phyloP scores from a whole-genome alignment of 495 filamentous ascomycete species.

The Articulospora tetracladia region DNA sequence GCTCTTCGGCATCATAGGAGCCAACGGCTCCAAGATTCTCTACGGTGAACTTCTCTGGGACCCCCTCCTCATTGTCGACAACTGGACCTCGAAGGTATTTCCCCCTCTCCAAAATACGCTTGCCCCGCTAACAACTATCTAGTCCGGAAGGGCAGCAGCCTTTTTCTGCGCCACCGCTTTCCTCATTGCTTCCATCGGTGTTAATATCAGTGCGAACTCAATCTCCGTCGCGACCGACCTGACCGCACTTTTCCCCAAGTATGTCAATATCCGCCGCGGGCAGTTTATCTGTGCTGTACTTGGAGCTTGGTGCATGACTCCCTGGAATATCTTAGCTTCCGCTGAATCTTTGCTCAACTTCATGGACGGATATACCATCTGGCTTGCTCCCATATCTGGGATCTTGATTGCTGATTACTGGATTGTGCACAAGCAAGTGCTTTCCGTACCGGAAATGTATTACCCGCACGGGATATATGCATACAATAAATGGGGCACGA shows the following conservation, averaged over 20 bases:
- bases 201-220: constrained; percentile 54
- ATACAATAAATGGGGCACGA: constrained; percentile 43
- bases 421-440: constrained; percentile 51
- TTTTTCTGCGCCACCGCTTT: constrained; percentile 51
- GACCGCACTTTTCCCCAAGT: constrained; percentile 49
- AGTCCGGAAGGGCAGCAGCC: constrained; percentile 35
- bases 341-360: constrained; percentile 55
- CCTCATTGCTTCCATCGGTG: constrained; percentile 49
- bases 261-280: constrained; percentile 54
- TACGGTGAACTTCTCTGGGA: constrained; percentile 28
- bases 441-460: constrained; percentile 55
- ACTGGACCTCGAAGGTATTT: constrained; percentile 17
- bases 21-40: constrained; percentile 24
- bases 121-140: constrained; percentile 10
- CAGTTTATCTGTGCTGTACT: constrained; percentile 45
- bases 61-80: constrained; percentile 28
- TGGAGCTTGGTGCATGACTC: constrained; percentile 47
- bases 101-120: neutral
- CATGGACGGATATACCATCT: constrained; percentile 58
- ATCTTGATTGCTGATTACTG: constrained; percentile 66
- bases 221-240: constrained; percentile 55
- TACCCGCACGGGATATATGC: constrained; percentile 49
- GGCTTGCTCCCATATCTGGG: constrained; percentile 61
- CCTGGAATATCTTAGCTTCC: constrained; percentile 58
- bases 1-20: constrained; percentile 27